These are phyloP conservation scores for Malassezia psittaci DNA, from an alignment of 1,284 basidiomycete genomes.

Conservation along the genomic window DNA sequence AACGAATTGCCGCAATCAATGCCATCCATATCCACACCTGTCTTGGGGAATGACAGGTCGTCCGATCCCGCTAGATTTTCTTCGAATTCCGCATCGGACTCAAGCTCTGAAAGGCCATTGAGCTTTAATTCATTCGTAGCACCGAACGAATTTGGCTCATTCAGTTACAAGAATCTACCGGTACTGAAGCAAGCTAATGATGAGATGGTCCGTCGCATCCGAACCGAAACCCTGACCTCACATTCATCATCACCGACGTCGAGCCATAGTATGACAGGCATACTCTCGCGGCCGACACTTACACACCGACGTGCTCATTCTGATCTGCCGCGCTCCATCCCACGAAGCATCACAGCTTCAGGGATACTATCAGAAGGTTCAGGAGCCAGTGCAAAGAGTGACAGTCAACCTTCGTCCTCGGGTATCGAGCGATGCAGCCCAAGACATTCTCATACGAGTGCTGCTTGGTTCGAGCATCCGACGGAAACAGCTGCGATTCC, in stretches of 20 bases:
- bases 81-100: background rate
- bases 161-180: conserved; percentile 95
- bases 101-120: too few species aligned
- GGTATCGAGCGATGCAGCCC: background rate
- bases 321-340: background rate
- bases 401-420: background rate
- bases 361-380: background rate
- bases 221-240: conserved; percentile 16
- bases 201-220: conserved; percentile 86
- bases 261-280: background rate
- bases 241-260: background rate
- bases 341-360: background rate
- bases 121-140: background rate
- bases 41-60: background rate
- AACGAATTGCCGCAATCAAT: conserved; percentile 18
- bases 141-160: conserved; percentile 82
- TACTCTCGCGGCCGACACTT: background rate
- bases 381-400: background rate
- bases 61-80: background rate
- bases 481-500: too few species aligned
- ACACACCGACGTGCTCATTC: background rate
- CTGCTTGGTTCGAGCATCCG: background rate
- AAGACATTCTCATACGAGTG: background rate
- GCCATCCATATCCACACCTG: conserved; percentile 47
- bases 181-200: conserved; percentile 97